A percentile compares a stretch with the other conserved stretches of the same genome.
Evolutionary conservation across 2,329 filamentous ascomycete species (phyloP).

Genomic region (Dichotomopilus funicola): DNA sequence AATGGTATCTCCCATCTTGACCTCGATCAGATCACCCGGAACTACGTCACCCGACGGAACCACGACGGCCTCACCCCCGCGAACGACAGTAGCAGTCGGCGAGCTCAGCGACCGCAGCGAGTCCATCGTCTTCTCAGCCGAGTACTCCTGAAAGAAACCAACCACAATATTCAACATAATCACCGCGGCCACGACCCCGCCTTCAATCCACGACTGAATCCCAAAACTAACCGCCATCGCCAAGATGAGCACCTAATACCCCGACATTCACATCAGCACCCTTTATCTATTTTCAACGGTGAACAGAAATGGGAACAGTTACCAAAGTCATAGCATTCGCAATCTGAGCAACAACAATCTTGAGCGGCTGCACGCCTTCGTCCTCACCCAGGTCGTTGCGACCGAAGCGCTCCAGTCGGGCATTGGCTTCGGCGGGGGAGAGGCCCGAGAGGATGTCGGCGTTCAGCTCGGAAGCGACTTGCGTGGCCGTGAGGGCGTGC

Average conservation of each 20-base stretch:
- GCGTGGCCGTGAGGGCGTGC: slow-evolving; percentile 52
- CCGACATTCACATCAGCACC: slow-evolving; percentile 14
- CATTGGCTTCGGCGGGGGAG: slow-evolving; percentile 50
- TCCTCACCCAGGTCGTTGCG: slow-evolving; percentile 65
- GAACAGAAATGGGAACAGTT: slow-evolving; percentile 31
- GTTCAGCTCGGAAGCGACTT: slow-evolving; percentile 56
- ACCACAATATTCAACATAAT: slow-evolving; percentile 63
- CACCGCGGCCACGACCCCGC: slow-evolving; percentile 59
- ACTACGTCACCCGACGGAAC: slow-evolving; percentile 61
- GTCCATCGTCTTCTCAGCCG: slow-evolving; percentile 58
- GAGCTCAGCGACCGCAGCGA: slow-evolving; percentile 53
- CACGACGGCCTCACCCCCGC: slow-evolving; percentile 45
- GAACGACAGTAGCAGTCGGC: slow-evolving; percentile 53
- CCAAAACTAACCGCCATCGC: slow-evolving; percentile 65
- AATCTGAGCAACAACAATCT: slow-evolving; percentile 65
- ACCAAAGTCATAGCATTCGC: slow-evolving; percentile 73
- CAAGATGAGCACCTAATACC: slow-evolving; percentile 57
- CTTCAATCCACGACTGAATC: slow-evolving; percentile 62
- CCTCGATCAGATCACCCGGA: slow-evolving; percentile 60
- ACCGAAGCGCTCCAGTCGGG: slow-evolving; percentile 54
- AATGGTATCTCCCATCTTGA: slow-evolving; percentile 67
- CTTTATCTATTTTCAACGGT: too few species aligned
- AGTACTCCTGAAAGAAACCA: slow-evolving; percentile 56
- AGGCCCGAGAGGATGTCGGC: slow-evolving; percentile 63
- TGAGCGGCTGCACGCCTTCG: slow-evolving; percentile 62